phyloP scores from a whole-genome alignment of 768 basidiomycete species.

The Rhizopogon roseolus region DNA sequence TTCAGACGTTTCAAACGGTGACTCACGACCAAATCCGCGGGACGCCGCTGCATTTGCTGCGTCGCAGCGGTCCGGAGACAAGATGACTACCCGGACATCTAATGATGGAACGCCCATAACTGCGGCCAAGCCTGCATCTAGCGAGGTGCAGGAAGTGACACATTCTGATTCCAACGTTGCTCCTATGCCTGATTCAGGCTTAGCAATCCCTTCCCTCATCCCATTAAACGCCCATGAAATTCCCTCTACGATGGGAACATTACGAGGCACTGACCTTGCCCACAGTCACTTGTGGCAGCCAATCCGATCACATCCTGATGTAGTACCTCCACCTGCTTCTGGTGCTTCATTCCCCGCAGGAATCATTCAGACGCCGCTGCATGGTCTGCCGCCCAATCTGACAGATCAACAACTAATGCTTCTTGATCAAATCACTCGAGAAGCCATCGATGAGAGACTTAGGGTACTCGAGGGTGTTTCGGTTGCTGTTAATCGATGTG shows the following conservation, averaged over 20 bases:
- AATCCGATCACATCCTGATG: conserved; percentile 2
- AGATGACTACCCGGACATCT: neutral
- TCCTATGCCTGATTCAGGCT: neutral
- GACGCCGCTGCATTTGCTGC: conserved; percentile 69
- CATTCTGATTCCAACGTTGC: neutral
- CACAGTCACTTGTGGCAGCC: neutral
- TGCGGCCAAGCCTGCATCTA: neutral
- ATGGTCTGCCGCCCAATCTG: conserved; percentile 24
- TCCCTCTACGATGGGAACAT: neutral
- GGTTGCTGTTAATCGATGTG: conserved; percentile 61
- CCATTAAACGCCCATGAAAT: neutral
- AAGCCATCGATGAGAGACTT: conserved; percentile 82
- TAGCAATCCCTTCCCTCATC: neutral
- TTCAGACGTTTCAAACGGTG: neutral
- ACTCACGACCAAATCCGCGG: conserved; percentile 27
- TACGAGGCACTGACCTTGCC: neutral
- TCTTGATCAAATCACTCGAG: conserved; percentile 66
- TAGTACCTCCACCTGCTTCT: too few relatives aligned
- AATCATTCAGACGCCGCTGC: neutral
- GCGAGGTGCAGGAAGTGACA: neutral
- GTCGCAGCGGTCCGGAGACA: conserved; percentile 39
- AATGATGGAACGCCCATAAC: neutral
- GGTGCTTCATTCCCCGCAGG: neutral
- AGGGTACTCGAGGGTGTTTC: conserved; percentile 77
- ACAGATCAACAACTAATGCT: conserved; percentile 60